Evolutionary conservation across 2,329 filamentous ascomycete species (phyloP).

Genomic region (Phialemonium atrogriseum): DNA sequence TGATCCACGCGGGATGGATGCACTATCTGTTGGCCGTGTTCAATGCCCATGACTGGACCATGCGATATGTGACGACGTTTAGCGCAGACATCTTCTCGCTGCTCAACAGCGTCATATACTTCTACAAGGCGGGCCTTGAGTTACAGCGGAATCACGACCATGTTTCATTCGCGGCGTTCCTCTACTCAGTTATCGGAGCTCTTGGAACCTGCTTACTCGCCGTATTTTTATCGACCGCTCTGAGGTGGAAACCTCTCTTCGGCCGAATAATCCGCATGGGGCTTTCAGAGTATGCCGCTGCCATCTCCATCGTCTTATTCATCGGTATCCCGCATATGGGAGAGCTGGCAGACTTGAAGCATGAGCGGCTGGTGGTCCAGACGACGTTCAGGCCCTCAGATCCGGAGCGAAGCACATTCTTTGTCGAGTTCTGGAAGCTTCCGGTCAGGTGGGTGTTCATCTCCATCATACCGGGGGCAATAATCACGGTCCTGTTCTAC

Average conservation of each 20-base stretch:
- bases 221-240: constrained; percentile 52
- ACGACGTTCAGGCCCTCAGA: constrained; percentile 46
- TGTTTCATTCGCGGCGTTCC: constrained; percentile 52
- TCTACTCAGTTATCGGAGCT: constrained; percentile 57
- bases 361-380: constrained; percentile 48
- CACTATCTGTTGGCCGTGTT: constrained; percentile 55
- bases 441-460: constrained; percentile 51
- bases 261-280: constrained; percentile 54
- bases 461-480: constrained; percentile 52
- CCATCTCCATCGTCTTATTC: constrained; percentile 58
- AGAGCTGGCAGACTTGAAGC: constrained; percentile 49
- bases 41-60: constrained; percentile 63
- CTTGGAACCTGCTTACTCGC: constrained; percentile 55
- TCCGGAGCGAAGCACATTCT: constrained; percentile 45
- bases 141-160: constrained; percentile 48
- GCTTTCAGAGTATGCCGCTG: constrained; percentile 55
- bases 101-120: constrained; percentile 60
- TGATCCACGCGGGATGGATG: constrained; percentile 59
- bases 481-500: constrained; percentile 61
- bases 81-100: constrained; percentile 59
- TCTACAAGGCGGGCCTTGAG: constrained; percentile 59
- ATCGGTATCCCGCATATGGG: constrained; percentile 54
- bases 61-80: constrained; percentile 61
- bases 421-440: constrained; percentile 56
- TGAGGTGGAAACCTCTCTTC: constrained; percentile 53